Conservation (phyloP, 2,329 filamentous ascomycete species). For the Rhinocladiella similis region DNA sequence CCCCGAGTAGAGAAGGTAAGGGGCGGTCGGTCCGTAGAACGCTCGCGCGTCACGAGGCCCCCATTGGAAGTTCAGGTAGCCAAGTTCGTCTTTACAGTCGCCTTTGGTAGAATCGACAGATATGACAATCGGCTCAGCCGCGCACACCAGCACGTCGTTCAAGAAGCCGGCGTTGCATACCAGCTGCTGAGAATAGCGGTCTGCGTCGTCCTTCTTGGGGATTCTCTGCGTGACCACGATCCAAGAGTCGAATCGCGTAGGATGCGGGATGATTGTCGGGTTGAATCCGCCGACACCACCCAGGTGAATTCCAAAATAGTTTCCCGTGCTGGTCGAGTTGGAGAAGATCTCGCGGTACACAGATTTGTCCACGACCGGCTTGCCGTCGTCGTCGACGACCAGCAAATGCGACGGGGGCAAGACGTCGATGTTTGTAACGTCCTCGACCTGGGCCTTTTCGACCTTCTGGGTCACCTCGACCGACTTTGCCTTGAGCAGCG, state of each 20-base stretch:
- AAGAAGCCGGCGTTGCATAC: constrained; percentile 47
- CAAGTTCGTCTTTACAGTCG: constrained; percentile 49
- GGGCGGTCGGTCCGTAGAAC: constrained; percentile 52
- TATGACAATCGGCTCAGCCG: constrained; percentile 1
- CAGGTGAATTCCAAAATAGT: constrained; percentile 54
- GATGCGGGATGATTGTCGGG: constrained; percentile 60
- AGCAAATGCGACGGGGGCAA: not conserved
- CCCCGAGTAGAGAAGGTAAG: constrained; percentile 57
- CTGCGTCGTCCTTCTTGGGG: constrained; percentile 13
- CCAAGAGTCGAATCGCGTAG: constrained; percentile 47
- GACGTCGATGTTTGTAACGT: not conserved
- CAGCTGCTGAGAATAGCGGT: constrained; percentile 44
- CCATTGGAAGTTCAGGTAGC: constrained; percentile 30
- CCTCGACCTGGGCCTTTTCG: too few relatives aligned
- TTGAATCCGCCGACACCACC: constrained; percentile 46
- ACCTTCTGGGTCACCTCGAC: too few relatives aligned
- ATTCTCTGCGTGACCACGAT: constrained; percentile 50
- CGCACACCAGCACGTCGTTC: not conserved
- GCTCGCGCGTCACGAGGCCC: constrained; percentile 62
- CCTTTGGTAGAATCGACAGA: constrained; percentile 35
- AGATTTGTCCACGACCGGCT: not conserved
- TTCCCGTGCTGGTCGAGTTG: constrained; percentile 43
- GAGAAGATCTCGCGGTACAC: constrained; percentile 44
- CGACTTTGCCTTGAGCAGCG: too few relatives aligned
- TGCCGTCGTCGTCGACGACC: constrained; percentile 2